Conservation (phyloP, 176 grass and related monocot species). For the Alloteropsis semialata region DNA sequence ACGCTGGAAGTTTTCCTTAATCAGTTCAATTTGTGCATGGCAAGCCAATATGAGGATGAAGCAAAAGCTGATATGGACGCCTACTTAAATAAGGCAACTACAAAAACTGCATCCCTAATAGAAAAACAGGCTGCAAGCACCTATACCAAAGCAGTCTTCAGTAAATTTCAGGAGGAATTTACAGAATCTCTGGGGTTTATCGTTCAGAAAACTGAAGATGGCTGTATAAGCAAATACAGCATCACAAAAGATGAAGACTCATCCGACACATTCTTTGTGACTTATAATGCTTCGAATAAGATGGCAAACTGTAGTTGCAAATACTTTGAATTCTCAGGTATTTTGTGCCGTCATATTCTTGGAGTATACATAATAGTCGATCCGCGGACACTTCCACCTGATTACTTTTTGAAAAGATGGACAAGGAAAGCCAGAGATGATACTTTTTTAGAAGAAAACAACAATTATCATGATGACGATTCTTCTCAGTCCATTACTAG, state of each 20-base stretch:
- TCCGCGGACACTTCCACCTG: slow-evolving; percentile 53
- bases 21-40: slow-evolving; percentile 67
- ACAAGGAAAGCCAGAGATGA: slow-evolving; percentile 63
- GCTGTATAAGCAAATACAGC: slow-evolving; percentile 56
- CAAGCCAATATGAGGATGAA: slow-evolving; percentile 62
- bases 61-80: slow-evolving; percentile 58
- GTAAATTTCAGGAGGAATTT: slow-evolving; percentile 94
- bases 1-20: slow-evolving; percentile 77
- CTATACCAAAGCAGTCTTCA: slow-evolving; percentile 80
- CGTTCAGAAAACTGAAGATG: slow-evolving; percentile 73
- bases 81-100: slow-evolving; percentile 40
- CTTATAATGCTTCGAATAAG: slow-evolving; percentile 67
- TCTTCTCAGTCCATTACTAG: slow-evolving; percentile 48
- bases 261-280: slow-evolving; percentile 65
- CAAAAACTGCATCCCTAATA: slow-evolving; percentile 80
- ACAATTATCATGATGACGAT: slow-evolving; percentile 34
- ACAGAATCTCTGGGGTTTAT: slow-evolving; percentile 80
- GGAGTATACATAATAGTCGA: slow-evolving; percentile 84
- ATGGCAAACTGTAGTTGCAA: slow-evolving; percentile 85
- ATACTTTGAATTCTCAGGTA: slow-evolving; percentile 78
- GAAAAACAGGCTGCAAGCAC: slow-evolving; percentile 86
- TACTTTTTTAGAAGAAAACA: slow-evolving; percentile 49
- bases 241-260: slow-evolving; percentile 77
- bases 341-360: slow-evolving; percentile 90
- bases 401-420: slow-evolving; percentile 83